phyloP scores from a whole-genome alignment of 2,329 filamentous ascomycete genomes.

The Penicillium capsulatum region DNA sequence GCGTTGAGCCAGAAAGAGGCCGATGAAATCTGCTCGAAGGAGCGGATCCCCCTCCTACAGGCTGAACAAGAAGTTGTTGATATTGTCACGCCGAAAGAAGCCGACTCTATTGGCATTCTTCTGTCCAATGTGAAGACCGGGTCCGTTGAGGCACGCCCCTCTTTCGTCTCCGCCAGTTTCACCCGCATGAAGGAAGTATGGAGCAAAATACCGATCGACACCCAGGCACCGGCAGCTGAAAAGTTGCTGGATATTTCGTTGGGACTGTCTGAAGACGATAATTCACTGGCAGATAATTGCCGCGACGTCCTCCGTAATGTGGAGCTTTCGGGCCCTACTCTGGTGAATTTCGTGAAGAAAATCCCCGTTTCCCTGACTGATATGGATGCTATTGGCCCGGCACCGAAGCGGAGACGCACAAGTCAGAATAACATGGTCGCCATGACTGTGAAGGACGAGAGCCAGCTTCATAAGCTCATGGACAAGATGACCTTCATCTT shows the following conservation, averaged over 20 bases:
- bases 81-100: slow-evolving; percentile 54
- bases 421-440: slow-evolving; percentile 67
- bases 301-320: slow-evolving; percentile 69
- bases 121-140: slow-evolving; percentile 48
- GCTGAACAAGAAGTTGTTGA: slow-evolving; percentile 53
- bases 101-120: slow-evolving; percentile 55
- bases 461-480: slow-evolving; percentile 64
- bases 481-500: slow-evolving; percentile 79
- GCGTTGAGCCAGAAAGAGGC: slow-evolving; percentile 52
- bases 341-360: slow-evolving; percentile 67
- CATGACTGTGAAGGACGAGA: slow-evolving; percentile 58
- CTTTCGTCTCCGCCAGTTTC: slow-evolving; percentile 64
- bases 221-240: slow-evolving; percentile 35
- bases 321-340: slow-evolving; percentile 66
- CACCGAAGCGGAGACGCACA: slow-evolving; percentile 73
- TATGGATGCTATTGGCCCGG: slow-evolving; percentile 66
- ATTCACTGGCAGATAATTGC: slow-evolving; percentile 30
- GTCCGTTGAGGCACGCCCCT: slow-evolving; percentile 43
- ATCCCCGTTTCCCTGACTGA: slow-evolving; percentile 66
- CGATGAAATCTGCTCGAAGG: slow-evolving; percentile 46
- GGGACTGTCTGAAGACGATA: slow-evolving; percentile 22
- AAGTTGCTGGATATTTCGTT: slow-evolving; percentile 43
- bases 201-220: slow-evolving; percentile 46
- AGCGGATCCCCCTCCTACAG: slow-evolving; percentile 46
- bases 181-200: slow-evolving; percentile 67